These are phyloP conservation scores for Heliocybe sulcata DNA, from an alignment of 1,284 basidiomycete species.

Conservation along the genomic window DNA sequence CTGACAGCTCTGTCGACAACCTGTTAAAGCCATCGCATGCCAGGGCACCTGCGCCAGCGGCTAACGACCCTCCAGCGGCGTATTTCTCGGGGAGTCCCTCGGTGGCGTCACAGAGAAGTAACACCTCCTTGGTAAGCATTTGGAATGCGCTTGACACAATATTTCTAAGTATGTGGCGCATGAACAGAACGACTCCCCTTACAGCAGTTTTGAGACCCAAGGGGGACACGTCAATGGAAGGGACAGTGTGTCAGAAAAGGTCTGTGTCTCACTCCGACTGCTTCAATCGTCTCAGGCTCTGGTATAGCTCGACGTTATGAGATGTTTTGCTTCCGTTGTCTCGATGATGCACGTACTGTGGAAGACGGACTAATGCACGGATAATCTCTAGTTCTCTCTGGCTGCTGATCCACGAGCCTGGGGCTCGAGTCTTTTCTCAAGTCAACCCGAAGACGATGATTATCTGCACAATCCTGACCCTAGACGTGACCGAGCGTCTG, in stretches of 20 bases:
- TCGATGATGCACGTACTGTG: no score
- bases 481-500: conserved; percentile 23
- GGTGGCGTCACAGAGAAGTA: not conserved
- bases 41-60: not conserved
- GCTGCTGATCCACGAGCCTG: not conserved
- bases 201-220: not conserved
- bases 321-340: no score
- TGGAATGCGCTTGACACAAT: not conserved
- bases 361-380: not conserved
- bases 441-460: conserved; percentile 3
- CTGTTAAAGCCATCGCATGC: not conserved
- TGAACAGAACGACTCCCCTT: not conserved
- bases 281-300: not conserved
- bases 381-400: not conserved
- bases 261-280: not conserved
- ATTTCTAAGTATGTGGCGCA: not conserved
- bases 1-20: not conserved
- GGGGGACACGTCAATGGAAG: not conserved
- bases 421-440: not conserved
- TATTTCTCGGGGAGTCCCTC: not conserved
- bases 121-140: not conserved
- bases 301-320: no score
- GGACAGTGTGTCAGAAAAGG: not conserved
- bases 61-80: not conserved
- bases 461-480: conserved; percentile 34